Conservation (phyloP, 306 rosid species). For the Prosopis cineraria region DNA sequence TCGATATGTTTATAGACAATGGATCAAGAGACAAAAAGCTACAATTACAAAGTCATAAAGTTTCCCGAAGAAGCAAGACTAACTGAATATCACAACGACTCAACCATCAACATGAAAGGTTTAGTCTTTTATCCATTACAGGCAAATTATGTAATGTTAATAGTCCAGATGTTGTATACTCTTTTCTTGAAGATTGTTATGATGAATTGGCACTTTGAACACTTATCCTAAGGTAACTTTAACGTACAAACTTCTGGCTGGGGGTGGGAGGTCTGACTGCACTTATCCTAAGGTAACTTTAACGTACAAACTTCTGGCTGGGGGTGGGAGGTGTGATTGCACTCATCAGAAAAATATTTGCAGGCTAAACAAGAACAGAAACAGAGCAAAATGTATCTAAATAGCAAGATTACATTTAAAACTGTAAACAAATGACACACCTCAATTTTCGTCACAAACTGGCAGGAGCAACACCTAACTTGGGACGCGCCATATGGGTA, state of each 20-base stretch:
- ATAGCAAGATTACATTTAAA: not conserved
- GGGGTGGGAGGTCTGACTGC: not conserved
- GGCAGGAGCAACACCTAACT: conserved; percentile 83
- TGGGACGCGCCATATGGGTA: conserved; percentile 82
- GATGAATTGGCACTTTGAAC: not conserved
- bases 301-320: not conserved
- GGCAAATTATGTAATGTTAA: conserved; percentile 2
- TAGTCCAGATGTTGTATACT: not conserved
- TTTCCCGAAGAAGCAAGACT: conserved; percentile 5
- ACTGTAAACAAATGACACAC: conserved; percentile 46
- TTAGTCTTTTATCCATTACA: not conserved
- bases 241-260: not conserved
- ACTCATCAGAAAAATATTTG: not conserved
- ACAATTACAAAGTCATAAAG: not conserved
- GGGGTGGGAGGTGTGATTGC: not conserved
- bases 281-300: not conserved
- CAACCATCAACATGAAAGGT: not conserved
- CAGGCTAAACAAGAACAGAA: not conserved
- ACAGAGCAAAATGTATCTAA: not conserved
- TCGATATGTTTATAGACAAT: not conserved
- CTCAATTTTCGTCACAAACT: conserved; percentile 72
- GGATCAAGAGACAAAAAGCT: not conserved
- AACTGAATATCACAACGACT: not conserved
- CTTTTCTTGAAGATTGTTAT: not conserved
- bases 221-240: not conserved